Base-by-base conservation (phyloP, 2,329 filamentous ascomycete species). In the Penicillium occitanis region DNA sequence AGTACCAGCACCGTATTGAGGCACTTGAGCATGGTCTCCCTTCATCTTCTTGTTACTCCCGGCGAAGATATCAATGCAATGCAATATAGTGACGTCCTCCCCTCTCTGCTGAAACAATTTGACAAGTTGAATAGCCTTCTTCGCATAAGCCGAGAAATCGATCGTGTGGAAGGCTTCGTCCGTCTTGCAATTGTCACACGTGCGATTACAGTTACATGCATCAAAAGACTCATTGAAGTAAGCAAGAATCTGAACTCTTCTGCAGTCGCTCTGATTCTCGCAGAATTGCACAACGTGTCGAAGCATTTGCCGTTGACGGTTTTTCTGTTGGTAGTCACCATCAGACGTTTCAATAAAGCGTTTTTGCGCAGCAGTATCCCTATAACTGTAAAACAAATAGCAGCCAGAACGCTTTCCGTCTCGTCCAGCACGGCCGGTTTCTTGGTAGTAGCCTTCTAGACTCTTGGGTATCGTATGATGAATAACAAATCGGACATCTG, bases 391-490 rank as follows among this genome's bases (percentile, higher is more conserved):
- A 78, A 90, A 98, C 14, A 99, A 85, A 75, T 93, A 95, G 80
- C 95, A 99, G 66, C 91, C 89, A 6, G 95, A 97, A 22, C 85
- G 86, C 70, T 92, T 88, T 8, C 94, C 94, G 76, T 99, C 95
- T 75, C 95, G 88, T 6, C 95, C 95, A 66, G 96, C 95, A 72
- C 95, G 90, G 1, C 95, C 95, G 53, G 95, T 99, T 77, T 99
- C 95, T 76, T 99, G 95, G 74, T 99, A 99, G 77, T 99, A 99
- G 0, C 95, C 95, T 79, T 99, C 95, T 63, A 99, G 82, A 72
- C 92, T 97, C 78, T 99, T 98, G 1, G 95, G 95, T 5, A 99
- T 84, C 51, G 89, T 91, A 73, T 96, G 90, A 74, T 99, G 96
- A 48, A 99, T 92, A 40, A 99, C 95, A 75, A 96, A 99, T 33